Evolutionary conservation across 257 asterid species (phyloP).

Genomic region (Salvia splendens): DNA sequence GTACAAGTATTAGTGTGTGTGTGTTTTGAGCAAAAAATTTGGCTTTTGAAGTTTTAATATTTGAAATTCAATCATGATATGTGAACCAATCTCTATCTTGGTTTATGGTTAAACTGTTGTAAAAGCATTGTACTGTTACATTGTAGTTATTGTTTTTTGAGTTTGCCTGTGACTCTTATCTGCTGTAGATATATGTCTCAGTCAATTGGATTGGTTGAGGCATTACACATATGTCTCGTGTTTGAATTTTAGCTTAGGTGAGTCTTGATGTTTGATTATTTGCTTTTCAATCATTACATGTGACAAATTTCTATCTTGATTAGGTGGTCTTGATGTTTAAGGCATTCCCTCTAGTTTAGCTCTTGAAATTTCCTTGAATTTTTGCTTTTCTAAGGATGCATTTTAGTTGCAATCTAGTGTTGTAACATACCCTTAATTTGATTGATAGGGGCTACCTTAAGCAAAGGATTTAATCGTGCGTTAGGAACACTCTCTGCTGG

Average conservation of each 20-base stretch:
- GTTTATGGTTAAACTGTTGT: neutral
- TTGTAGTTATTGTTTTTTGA: no score
- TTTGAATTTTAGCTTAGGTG: no score
- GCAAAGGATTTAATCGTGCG: constrained; percentile 89
- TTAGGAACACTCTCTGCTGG: constrained; percentile 92
- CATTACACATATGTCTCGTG: no score
- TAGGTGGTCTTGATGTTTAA: neutral
- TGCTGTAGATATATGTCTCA: no score
- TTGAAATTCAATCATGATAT: neutral
- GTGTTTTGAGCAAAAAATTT: no score
- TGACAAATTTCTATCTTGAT: no score
- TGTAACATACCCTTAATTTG: neutral
- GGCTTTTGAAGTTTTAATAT: neutral
- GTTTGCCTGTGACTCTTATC: no score
- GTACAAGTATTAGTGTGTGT: neutral
- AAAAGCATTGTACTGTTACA: no score
- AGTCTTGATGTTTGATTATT: neutral
- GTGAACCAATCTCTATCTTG: neutral
- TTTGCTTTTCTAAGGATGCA: neutral
- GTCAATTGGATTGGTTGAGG: no score
- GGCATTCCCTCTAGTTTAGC: constrained; percentile 52
- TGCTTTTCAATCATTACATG: no score
- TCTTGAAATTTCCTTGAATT: constrained; percentile 1
- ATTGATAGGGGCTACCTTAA: constrained; percentile 76
- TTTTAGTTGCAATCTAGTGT: neutral